Evolutionary conservation across 2,329 filamentous ascomycete species (phyloP).

Genomic region (Zymoseptoria pseudotritici): DNA sequence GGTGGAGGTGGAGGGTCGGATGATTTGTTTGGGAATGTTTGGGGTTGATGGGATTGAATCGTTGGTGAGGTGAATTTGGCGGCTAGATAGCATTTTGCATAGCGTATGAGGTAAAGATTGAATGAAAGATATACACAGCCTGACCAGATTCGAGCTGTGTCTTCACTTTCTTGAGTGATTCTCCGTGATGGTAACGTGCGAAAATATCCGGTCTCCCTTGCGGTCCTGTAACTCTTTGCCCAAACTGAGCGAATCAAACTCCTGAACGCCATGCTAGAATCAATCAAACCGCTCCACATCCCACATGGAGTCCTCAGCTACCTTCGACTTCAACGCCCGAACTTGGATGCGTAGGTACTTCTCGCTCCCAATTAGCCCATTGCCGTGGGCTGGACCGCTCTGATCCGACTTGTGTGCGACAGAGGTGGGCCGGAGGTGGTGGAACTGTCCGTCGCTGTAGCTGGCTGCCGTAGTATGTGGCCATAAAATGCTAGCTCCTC

Average conservation of each 20-base stretch:
- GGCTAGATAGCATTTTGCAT: background rate
- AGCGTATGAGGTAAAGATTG: constrained; percentile 1
- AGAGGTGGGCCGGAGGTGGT: too few species aligned
- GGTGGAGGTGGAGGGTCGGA: constrained; percentile 52
- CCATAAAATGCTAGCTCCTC: too few species aligned
- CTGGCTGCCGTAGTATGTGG: too few species aligned
- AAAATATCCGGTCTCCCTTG: background rate
- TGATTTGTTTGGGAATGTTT: constrained; percentile 93
- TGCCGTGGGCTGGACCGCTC: too few species aligned
- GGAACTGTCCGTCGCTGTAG: too few species aligned
- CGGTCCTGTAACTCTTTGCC: background rate
- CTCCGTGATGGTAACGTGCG: background rate
- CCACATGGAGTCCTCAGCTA: background rate
- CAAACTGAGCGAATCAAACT: background rate
- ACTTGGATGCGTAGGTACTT: too few species aligned
- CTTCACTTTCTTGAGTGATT: background rate
- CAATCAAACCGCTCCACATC: background rate
- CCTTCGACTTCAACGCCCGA: background rate
- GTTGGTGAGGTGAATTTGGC: background rate
- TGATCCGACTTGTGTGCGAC: too few species aligned
- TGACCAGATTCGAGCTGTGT: background rate
- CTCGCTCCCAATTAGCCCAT: too few species aligned
- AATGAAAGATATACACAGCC: background rate
- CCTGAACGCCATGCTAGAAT: constrained; percentile 1
- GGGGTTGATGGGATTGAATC: constrained; percentile 52